These are phyloP conservation scores for Botrytis elliptica DNA, from an alignment of 2,329 filamentous ascomycete species.

Conservation along the genomic window DNA sequence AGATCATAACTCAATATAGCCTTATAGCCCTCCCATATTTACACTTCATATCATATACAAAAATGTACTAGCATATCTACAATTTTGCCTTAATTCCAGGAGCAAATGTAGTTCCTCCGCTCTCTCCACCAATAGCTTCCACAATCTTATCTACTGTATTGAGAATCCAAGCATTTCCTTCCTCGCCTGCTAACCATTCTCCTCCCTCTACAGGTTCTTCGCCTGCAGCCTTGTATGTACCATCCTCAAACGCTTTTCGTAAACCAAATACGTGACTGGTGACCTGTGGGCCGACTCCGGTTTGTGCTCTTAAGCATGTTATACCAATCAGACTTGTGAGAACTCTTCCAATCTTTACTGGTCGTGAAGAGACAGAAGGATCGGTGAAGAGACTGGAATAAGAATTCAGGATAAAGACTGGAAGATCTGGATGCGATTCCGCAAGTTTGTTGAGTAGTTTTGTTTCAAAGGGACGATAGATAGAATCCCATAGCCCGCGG, in stretches of 20 bases:
- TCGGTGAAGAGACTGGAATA: conserved; percentile 74
- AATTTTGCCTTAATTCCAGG: conserved; percentile 42
- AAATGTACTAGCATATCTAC: conserved; percentile 1
- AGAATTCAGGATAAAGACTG: conserved; percentile 75
- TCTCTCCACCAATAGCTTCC: conserved; percentile 48
- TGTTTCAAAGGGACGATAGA: conserved; percentile 71
- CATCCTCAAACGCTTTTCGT: conserved; percentile 72
- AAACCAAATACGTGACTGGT: conserved; percentile 78
- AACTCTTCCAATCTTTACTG: conserved; percentile 62
- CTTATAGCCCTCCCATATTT: background rate
- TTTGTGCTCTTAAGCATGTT: conserved; percentile 73
- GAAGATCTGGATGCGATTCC: conserved; percentile 75
- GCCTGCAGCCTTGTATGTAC: conserved; percentile 50
- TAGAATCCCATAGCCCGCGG: conserved; percentile 67
- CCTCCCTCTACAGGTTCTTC: conserved; percentile 50
- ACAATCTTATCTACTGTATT: conserved; percentile 62
- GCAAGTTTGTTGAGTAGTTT: conserved; percentile 72
- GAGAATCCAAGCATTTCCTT: conserved; percentile 64
- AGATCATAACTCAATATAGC: background rate
- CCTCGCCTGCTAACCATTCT: conserved; percentile 62
- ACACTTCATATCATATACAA: background rate
- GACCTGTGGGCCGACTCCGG: conserved; percentile 80
- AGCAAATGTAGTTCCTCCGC: conserved; percentile 47
- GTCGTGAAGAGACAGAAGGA: conserved; percentile 47
- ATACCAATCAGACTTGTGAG: conserved; percentile 73